Conservation (phyloP, 768 basidiomycete genomes). For the Leucosporidium yakuticum region DNA sequence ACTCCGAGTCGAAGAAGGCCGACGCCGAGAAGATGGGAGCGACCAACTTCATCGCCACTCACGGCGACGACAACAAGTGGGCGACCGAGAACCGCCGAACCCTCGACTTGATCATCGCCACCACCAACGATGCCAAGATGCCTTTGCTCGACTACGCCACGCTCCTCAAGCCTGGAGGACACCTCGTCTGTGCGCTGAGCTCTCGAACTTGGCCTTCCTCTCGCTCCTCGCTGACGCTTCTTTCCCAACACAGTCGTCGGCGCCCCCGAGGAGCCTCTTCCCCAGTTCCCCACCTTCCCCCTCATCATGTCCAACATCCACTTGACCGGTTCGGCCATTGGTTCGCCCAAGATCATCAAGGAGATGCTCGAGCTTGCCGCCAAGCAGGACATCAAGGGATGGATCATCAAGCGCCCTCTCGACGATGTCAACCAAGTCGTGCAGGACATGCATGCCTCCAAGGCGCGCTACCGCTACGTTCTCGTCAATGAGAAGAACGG, state of each 20-base stretch:
- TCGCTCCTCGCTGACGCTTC: not conserved
- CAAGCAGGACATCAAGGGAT: constrained; percentile 53
- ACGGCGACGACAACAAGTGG: constrained; percentile 40
- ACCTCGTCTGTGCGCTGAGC: constrained; percentile 56
- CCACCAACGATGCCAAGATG: constrained; percentile 43
- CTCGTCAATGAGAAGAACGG: constrained; percentile 34
- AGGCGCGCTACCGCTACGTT: constrained; percentile 51
- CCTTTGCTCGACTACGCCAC: constrained; percentile 55
- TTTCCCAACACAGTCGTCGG: constrained; percentile 5
- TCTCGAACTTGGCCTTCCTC: constrained; percentile 43
- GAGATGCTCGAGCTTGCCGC: constrained; percentile 59
- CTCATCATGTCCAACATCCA: constrained; percentile 25
- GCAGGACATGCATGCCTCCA: constrained; percentile 49
- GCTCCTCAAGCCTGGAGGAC: constrained; percentile 53
- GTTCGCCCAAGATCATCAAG: constrained; percentile 39
- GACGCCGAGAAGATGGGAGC: constrained; percentile 52
- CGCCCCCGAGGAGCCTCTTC: constrained; percentile 34
- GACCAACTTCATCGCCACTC: constrained; percentile 52
- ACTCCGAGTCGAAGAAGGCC: constrained; percentile 52
- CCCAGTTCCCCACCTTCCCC: constrained; percentile 23
- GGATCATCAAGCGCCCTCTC: constrained; percentile 42
- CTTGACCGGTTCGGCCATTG: constrained; percentile 36
- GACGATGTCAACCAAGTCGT: constrained; percentile 35
- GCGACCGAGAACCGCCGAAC: constrained; percentile 39
- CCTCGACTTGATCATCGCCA: constrained; percentile 48